These are phyloP conservation scores for Craterostigma plantagineum DNA, from an alignment of 257 asterid species.

Conservation along the genomic window DNA sequence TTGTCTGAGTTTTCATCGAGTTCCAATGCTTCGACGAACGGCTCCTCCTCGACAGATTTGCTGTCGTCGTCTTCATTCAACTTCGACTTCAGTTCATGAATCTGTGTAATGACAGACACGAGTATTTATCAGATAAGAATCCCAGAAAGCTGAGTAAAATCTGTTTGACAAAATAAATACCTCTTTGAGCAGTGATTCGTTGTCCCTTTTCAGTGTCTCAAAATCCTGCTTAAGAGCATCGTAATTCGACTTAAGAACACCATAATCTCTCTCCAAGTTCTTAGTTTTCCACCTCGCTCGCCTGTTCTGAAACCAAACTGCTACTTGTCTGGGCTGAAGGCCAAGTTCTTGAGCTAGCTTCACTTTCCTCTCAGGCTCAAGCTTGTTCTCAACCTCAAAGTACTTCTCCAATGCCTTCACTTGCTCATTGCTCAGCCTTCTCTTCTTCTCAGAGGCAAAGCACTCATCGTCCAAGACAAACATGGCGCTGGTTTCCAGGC, in stretches of 20 bases:
- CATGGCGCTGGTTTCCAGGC: constrained; percentile 53
- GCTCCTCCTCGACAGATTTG: too few species aligned
- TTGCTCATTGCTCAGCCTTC: constrained; percentile 59
- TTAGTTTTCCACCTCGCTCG: constrained; percentile 95
- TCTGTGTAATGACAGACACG: neutral
- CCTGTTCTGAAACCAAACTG: constrained; percentile 97
- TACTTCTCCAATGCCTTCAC: constrained; percentile 89
- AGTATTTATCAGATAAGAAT: too few species aligned
- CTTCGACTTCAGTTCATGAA: too few species aligned
- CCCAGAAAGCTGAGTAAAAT: too few species aligned
- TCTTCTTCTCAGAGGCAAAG: constrained; percentile 40
- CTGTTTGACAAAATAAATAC: constrained; percentile 10
- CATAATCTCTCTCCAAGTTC: constrained; percentile 78
- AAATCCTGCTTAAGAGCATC: constrained; percentile 47
- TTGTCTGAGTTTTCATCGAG: too few species aligned
- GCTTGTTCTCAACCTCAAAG: constrained; percentile 88
- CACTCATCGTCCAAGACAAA: constrained; percentile 39
- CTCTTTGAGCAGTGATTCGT: constrained; percentile 49
- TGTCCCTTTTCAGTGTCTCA: constrained; percentile 40
- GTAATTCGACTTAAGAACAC: constrained; percentile 54
- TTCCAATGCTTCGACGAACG: too few species aligned
- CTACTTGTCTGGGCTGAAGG: constrained; percentile 92
- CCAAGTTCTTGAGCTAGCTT: constrained; percentile 81
- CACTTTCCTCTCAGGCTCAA: constrained; percentile 82
- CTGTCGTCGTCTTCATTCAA: too few species aligned